These are phyloP conservation scores for Eucalyptus paniculata DNA, from an alignment of 345 rosid genomes.

Conservation along the genomic window DNA sequence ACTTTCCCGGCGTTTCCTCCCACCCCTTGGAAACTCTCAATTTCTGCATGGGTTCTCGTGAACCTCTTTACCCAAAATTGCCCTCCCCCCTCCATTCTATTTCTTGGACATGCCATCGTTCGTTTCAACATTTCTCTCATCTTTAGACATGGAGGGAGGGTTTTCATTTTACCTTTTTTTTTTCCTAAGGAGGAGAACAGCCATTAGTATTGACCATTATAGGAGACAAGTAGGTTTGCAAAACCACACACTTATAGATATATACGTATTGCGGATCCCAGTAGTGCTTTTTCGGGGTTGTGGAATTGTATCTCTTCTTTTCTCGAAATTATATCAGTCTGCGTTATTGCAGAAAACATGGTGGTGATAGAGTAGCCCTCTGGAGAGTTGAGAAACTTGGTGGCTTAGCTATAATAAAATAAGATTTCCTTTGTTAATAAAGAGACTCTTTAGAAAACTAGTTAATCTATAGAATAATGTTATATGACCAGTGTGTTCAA, in stretches of 20 bases:
- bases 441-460: not conserved
- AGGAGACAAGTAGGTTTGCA: not conserved
- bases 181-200: not conserved
- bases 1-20: slow-evolving; percentile 98
- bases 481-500: not conserved
- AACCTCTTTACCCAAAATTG: slow-evolving; percentile 4
- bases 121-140: not conserved
- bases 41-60: slow-evolving; percentile 51
- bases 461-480: not conserved
- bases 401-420: not conserved
- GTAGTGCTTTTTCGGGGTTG: not conserved
- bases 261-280: not conserved
- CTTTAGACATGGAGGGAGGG: not conserved
- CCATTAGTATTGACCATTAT: not conserved
- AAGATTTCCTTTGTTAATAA: not conserved
- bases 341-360: not conserved
- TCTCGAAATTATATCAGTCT: not conserved
- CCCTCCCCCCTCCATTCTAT: slow-evolving; percentile 2
- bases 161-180: not conserved
- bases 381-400: not conserved
- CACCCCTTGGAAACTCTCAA: slow-evolving; percentile 49
- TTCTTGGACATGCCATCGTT: not conserved
- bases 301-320: not conserved
- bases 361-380: not conserved
- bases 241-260: not conserved